Evolutionary conservation across 495 filamentous ascomycete species (phyloP), one percentile per base, ranked within the genome.

Genomic region (Lasiosphaeris hirsuta): DNA sequence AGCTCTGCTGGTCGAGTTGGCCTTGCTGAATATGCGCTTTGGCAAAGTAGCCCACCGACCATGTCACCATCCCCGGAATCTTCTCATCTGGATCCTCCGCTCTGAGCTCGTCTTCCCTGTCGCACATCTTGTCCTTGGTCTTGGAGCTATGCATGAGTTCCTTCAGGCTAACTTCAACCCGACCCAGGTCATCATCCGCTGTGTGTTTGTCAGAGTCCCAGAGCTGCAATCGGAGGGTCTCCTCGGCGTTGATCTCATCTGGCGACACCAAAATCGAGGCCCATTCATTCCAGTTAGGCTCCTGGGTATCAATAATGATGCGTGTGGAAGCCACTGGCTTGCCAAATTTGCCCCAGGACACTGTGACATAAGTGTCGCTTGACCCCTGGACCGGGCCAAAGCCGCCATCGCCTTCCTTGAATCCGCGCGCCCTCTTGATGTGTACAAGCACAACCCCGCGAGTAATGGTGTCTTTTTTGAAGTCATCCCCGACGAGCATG

Each of bases 271-370:
- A 72, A 4, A 90, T 62, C 39, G 77, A 83, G 6, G 81, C 79
- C 53, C 80, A 86, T 68, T 90, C 87, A 43, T 88, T 74, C 85
- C 86, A 90, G 40, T 73, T 74, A 0, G 87, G 87, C 42, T 88
- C 68, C 67, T 86, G 79, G 11, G 87, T 80, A n/a, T 75, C 67
- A 15, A 75, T 70, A 61, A 82, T 83, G 63, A 92, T 82, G 65
- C 79, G 84, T 35, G 78, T 89, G 41, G 81, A 83, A 53, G 66
- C 77, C 44, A 85, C 69, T 37, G 87, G 84, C 59, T 89, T 90
- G 46, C 85, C 84, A 62, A 89, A 88, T 58, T 90, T 90, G 13
- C 83, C 85, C 84, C 87, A 90, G 9, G 83, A 86, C 13, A 89
- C 82, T 9, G 78, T 82, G 23, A 90, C 83, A 63, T 90, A 90